phyloP scores from a whole-genome alignment of 306 rosid genomes.

The Aeschynomene evenia region DNA sequence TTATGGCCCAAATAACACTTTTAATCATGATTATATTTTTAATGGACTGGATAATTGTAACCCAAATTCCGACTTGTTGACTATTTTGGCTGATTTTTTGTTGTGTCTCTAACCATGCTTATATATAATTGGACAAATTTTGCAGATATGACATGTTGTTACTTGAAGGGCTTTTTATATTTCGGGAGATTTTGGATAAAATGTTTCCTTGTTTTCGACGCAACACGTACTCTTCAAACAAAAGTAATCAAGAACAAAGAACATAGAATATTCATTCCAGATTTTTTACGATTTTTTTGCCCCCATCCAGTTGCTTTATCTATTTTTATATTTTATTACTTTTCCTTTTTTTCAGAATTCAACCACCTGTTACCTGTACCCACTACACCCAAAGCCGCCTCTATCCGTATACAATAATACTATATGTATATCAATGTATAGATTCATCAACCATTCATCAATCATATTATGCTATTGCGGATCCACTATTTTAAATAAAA shows the following conservation, averaged over 20 bases:
- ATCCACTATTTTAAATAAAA: no score
- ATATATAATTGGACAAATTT: neutral
- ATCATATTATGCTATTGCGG: no score
- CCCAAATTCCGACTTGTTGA: no score
- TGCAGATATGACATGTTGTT: neutral
- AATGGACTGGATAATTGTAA: no score
- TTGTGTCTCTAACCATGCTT: no score
- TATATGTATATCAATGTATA: no score
- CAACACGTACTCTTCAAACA: conserved; percentile 45
- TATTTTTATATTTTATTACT: conserved; percentile 24
- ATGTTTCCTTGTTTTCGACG: conserved; percentile 51
- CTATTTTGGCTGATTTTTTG: no score
- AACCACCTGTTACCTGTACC: conserved; percentile 25
- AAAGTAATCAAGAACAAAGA: conserved; percentile 33
- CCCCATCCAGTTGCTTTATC: conserved; percentile 26
- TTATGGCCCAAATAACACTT: no score
- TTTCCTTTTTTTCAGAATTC: conserved; percentile 25
- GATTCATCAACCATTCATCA: no score
- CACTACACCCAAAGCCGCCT: conserved; percentile 23
- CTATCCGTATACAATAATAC: conserved; percentile 6
- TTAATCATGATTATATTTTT: no score
- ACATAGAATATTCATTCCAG: conserved; percentile 33
- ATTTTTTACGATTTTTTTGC: conserved; percentile 9
- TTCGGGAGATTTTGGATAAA: conserved; percentile 22
- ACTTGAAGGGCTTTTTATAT: conserved; percentile 5